Evolutionary conservation across 352 stramenopile genomes (phyloP), one percentile per base, ranked within the genome.

Genomic region (Detonula confervacea): DNA sequence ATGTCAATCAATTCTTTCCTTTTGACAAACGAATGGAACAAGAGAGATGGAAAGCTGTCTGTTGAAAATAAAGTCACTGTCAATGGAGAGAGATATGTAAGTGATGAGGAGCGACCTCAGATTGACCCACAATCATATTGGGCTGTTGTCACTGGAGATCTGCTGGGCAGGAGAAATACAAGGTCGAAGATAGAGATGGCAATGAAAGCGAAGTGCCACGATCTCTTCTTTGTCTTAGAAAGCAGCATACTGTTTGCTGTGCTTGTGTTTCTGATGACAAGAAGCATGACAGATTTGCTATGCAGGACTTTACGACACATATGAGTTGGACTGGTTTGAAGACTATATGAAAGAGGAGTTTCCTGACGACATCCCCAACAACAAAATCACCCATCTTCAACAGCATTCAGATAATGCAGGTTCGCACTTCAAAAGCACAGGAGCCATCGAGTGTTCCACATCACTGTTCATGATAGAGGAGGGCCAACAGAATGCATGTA

Each of bases 371-470:
- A n/a, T 80, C 0, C 47, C 51, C 6, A 24, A 22, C n/a, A 52
- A 39, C 2, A 71, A 59, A 68, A 66, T 80, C 14, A 57, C 20
- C 14, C 12, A 6, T 47, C 46, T 79, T 6, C 46, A 73, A 25
- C 47, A 39, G 18, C 30, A 79, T 29, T 79, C 61, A 22, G 70
- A 79, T 30, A 79, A 79, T 66, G 70, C 70, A 56, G 29, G 25
- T 20, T 46, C 60, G n/a, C 70, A 79, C 37, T 79, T 79, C 61
- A 79, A 79, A 25, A 79, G 44, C 24, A 57, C 59, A 9, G 47
- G 49, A 0, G 47, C 70, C 6, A 73, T 79, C 1, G 14, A 73
- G 11, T 79, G 44, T 20, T 79, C 35, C 35, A 73, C 60, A 18
- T 57, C 60, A 27, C 60, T 73, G 9, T 6, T 37, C 11, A 52